Evolutionary conservation across 306 rosid genomes (phyloP), one percentile per base, ranked within the genome.

Genomic region (Cicer arietinum): DNA sequence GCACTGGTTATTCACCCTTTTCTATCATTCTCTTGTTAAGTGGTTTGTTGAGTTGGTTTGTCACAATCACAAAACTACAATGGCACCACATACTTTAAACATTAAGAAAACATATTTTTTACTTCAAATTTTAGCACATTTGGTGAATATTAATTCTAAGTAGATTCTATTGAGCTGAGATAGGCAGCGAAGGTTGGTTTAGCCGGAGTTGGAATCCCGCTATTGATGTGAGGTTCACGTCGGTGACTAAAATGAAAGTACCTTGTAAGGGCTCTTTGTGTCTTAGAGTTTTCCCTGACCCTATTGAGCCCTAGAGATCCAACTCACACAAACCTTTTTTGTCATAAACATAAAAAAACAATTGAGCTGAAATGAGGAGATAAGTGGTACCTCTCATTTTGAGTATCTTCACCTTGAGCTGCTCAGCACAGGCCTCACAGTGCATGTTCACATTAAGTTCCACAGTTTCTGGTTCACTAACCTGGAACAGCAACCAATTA

Each of bases 351-450:
- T 30, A 30, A 30, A 30, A 30, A 30, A 30, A 30, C 3, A 57
- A 39, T 41, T 11, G n/a, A 4, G 30, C 13, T 53, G 8, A 73
- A 58, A 48, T 78, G 42, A 70, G 42, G 4, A 12, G 44, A 30
- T 10, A 59, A 83, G 41, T 45, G 2, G 20, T 86, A 90, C 98
- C 98, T 87, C 90, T 93, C 92, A 91, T 83, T 89, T 93, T 82
- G 74, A 91, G 92, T 46, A 93, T 93, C 87, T 88, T 91, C 58
- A 40, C 85, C 84, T 89, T 85, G 47, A 93, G 94, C 64, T 93
- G 96, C 72, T 82, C 81, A 63, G 98, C 98, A 83, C 98, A 93
- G 12, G 97, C 96, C 76, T 86, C 92, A 80, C 98, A 93, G 74
- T 93, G 98, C 98, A 93, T 91, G 85, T 87, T 89, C 20, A 91